These are phyloP conservation scores for Rhizopogon rudus DNA, from an alignment of 768 basidiomycete species.

Conservation along the genomic window DNA sequence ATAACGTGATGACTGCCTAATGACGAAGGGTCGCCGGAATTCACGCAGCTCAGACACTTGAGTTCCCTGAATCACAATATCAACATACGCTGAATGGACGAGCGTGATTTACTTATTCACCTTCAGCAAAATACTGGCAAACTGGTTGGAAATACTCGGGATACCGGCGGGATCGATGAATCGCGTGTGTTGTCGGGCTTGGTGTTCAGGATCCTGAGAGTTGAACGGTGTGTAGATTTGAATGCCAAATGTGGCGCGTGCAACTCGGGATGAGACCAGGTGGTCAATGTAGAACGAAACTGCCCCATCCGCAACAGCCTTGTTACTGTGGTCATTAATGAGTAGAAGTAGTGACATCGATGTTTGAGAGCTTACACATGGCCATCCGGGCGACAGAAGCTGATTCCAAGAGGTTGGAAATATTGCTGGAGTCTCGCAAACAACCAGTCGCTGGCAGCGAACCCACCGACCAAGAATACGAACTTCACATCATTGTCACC, in stretches of 20 bases:
- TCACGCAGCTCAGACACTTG: not conserved
- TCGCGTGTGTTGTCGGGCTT: slow-evolving; percentile 18
- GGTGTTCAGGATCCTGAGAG: slow-evolving; percentile 30
- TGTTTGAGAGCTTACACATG: slow-evolving; percentile 34
- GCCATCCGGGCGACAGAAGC: slow-evolving; percentile 42
- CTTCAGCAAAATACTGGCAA: slow-evolving; percentile 14
- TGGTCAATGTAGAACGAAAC: slow-evolving; percentile 36
- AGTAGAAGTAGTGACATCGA: not conserved
- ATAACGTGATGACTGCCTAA: too few relatives aligned
- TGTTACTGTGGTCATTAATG: slow-evolving; percentile 23
- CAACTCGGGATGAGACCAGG: slow-evolving; percentile 38
- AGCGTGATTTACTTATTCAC: not conserved
- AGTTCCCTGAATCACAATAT: not conserved
- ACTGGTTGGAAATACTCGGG: slow-evolving; percentile 27
- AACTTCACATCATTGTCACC: slow-evolving; percentile 9
- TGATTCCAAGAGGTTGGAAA: slow-evolving; percentile 30
- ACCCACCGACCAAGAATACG: slow-evolving; percentile 50
- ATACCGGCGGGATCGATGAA: slow-evolving; percentile 23
- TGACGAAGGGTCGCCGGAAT: not conserved
- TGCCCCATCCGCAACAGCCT: slow-evolving; percentile 49
- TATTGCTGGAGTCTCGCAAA: slow-evolving; percentile 35
- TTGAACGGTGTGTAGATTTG: slow-evolving; percentile 25
- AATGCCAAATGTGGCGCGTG: slow-evolving; percentile 36
- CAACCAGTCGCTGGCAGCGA: slow-evolving; percentile 43
- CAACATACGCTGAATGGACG: not conserved